Evolutionary conservation across 2,329 filamentous ascomycete species (phyloP).

Genomic region (Fusarium secorum): DNA sequence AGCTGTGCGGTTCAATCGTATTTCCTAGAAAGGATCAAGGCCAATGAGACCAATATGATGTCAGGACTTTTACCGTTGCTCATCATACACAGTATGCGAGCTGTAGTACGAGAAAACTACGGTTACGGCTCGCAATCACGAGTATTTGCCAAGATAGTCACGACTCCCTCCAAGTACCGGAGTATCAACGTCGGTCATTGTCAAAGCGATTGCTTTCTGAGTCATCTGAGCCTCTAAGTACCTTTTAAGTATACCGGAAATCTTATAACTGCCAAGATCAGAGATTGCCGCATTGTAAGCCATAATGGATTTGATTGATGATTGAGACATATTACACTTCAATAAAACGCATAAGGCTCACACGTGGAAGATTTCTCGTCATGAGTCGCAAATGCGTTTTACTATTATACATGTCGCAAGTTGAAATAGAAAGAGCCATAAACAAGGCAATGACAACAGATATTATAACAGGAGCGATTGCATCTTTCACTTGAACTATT

Average conservation of each 20-base stretch:
- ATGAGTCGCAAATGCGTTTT: too few species aligned
- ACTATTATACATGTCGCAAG: rapidly evolving
- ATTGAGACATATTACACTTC: rapidly evolving
- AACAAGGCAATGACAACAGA: rapidly evolving
- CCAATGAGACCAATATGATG: background rate
- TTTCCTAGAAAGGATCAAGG: rapidly evolving
- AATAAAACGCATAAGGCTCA: rapidly evolving
- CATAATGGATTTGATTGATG: rapidly evolving
- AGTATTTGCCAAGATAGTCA: rapidly evolving
- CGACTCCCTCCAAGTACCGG: rapidly evolving
- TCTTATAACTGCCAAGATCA: rapidly evolving
- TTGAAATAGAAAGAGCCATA: background rate
- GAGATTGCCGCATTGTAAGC: rapidly evolving
- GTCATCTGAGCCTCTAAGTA: rapidly evolving
- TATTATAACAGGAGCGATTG: rapidly evolving
- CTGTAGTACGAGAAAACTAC: background rate
- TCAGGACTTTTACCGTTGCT: rapidly evolving
- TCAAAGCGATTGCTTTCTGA: rapidly evolving
- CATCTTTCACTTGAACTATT: rapidly evolving
- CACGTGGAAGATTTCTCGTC: rapidly evolving
- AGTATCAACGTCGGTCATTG: rapidly evolving
- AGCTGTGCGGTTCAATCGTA: rapidly evolving
- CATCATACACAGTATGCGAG: rapidly evolving
- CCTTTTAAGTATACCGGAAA: rapidly evolving
- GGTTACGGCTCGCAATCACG: rapidly evolving